phyloP scores from a whole-genome alignment of 2,329 filamentous ascomycete species.

The Hymenoscyphus albidus region DNA sequence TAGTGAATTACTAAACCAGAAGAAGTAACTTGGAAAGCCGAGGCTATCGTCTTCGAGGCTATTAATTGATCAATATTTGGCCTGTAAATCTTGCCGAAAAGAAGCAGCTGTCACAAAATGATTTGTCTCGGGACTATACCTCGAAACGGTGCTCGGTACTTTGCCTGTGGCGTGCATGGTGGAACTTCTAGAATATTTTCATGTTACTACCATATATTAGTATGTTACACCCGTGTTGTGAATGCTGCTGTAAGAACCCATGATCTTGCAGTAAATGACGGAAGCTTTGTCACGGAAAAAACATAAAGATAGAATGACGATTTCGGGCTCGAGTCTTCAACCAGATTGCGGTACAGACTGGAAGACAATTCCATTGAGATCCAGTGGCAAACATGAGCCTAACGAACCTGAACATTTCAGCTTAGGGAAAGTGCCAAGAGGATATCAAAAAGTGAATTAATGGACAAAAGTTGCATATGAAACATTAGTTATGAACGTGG shows the following conservation, averaged over 20 bases:
- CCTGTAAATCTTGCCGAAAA: neutral
- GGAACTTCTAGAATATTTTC: constrained; percentile 2
- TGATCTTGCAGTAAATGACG: constrained; percentile 3
- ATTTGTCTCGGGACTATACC: constrained; percentile 4
- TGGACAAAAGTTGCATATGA: neutral
- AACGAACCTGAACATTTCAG: neutral
- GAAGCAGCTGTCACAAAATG: neutral
- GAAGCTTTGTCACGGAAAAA: neutral
- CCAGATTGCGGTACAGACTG: neutral
- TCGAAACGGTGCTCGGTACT: neutral
- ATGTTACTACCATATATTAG: constrained; percentile 1
- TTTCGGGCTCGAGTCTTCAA: neutral
- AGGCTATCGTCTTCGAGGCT: neutral
- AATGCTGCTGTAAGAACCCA: neutral
- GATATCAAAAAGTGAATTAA: neutral
- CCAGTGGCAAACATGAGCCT: neutral
- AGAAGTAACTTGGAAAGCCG: neutral
- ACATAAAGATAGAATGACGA: neutral
- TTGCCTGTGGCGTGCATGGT: neutral
- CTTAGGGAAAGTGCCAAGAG: neutral
- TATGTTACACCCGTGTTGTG: constrained; percentile 4
- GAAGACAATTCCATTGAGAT: neutral
- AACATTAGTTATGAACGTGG: neutral
- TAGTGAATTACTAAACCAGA: neutral
- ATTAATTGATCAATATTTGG: neutral